Evolutionary conservation across 495 filamentous ascomycete genomes (phyloP).

Genomic region (Cercophora samala): DNA sequence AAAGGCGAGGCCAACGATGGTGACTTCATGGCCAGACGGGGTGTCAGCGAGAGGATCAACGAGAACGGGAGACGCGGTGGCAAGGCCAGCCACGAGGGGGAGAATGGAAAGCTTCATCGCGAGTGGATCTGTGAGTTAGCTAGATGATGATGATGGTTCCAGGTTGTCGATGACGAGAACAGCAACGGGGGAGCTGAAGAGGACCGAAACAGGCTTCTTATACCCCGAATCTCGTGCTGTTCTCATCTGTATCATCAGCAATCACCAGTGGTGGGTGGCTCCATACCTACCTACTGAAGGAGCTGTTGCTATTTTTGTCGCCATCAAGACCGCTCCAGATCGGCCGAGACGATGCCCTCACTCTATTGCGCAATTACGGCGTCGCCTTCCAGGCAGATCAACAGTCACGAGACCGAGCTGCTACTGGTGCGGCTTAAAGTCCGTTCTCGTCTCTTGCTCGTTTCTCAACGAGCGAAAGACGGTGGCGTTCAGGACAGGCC

Average conservation of each 20-base stretch:
- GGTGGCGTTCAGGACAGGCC: not conserved
- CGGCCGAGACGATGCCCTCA: slow-evolving; percentile 1
- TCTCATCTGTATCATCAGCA: not conserved
- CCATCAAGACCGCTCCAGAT: not conserved
- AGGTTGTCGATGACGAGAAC: no score
- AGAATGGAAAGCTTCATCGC: slow-evolving; percentile 19
- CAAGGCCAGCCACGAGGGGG: slow-evolving; percentile 20
- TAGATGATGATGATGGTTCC: not conserved
- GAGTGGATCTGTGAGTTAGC: not conserved
- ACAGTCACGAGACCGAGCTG: not conserved
- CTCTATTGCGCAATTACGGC: slow-evolving; percentile 1
- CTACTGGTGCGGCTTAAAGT: not conserved
- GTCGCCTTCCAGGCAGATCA: not conserved
- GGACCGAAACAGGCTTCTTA: not conserved
- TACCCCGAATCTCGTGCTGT: not conserved
- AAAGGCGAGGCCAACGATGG: slow-evolving; percentile 43
- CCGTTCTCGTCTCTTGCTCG: not conserved
- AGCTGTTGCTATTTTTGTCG: slow-evolving; percentile 5
- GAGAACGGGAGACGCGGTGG: slow-evolving; percentile 10
- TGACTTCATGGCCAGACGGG: slow-evolving; percentile 31
- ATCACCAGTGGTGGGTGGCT: not conserved
- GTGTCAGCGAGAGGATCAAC: slow-evolving; percentile 11
- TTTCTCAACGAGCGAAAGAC: not conserved
- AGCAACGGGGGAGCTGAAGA: no score
- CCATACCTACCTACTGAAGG: not conserved